Evolutionary conservation across 192 early-diverging fungal genomes (phyloP).

Genomic region (Backusella macrospora): DNA sequence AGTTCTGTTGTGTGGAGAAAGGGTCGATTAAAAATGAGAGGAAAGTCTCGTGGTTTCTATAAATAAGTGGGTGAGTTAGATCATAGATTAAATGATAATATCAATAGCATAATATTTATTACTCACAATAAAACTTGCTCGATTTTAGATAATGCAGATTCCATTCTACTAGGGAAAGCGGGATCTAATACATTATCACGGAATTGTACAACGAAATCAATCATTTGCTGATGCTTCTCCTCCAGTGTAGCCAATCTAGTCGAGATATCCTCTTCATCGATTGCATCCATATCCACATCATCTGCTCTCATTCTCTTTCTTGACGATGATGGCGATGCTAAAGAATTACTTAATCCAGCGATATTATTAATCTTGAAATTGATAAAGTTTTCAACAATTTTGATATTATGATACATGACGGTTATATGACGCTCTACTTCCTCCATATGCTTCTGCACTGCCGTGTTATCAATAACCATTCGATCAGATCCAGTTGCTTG

Average conservation of each 20-base stretch:
- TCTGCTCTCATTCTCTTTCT: not conserved
- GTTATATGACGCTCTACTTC: not conserved
- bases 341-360: not conserved
- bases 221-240: not conserved
- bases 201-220: constrained; percentile 13
- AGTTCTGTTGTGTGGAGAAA: not conserved
- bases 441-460: not conserved
- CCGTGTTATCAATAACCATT: not conserved
- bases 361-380: not conserved
- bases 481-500: not conserved
- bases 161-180: not conserved
- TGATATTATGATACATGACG: constrained; percentile 12
- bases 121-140: constrained; percentile 17
- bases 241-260: not conserved
- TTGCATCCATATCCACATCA: not conserved
- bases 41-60: constrained; percentile 10
- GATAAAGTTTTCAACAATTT: constrained; percentile 5
- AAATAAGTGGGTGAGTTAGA: not conserved
- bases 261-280: not conserved
- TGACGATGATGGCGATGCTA: not conserved
- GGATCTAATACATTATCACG: constrained; percentile 11
- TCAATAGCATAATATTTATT: not conserved
- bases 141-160: constrained; percentile 2
- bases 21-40: constrained; percentile 8
- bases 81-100: not conserved